Evolutionary conservation across 73 alveolate genomes (phyloP), one percentile per base, ranked within the genome.

Genomic region (Strombidium stylifer): DNA sequence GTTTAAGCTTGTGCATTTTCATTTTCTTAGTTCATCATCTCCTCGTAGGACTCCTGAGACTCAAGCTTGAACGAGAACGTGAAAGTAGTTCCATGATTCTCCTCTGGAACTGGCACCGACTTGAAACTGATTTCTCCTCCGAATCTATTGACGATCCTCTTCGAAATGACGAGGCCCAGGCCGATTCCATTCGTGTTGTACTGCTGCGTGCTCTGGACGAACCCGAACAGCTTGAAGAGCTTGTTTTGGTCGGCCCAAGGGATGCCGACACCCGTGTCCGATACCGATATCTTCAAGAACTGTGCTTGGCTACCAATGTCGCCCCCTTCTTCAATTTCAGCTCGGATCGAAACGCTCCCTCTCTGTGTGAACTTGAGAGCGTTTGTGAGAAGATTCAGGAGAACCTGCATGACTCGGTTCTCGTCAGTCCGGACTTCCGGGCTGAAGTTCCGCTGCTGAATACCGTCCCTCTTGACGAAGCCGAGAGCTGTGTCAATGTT

Each of bases 251-350:
- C 40, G 6, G 14, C 62, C 3, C 42, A n/a, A 5, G 14, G 14
- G 3, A 49, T 49, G n/a, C 62, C 62, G 6, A 49, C 21, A 5
- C 62, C 62, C 11, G 62, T 49, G 21, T 49, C 62, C 28, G 34
- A 5, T 15, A 49, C 62, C 20, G 40, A 16, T 18, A 49, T 6
- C 28, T 16, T n/a, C 7, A 18, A 5, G 11, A 5, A 3, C 15
- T 3, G 5, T 6, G 6, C 20, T 49, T 21, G 7, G n/a, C 21
- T 4, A 18, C 21, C 42, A 20, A 16, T 16, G 34, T 49, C 44
- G 5, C 14, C 62, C 11, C n/a, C 11, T 3, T 16, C 40, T 6
- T 15, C 15, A 21, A 49, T 49, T 6, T 15, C 5, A 3, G 42
- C 62, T 6, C 5, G 42, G 62, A n/a, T n/a, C n/a, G n/a, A n/a